phyloP scores from a whole-genome alignment of 768 basidiomycete genomes.

The Naganishia randhawae region DNA sequence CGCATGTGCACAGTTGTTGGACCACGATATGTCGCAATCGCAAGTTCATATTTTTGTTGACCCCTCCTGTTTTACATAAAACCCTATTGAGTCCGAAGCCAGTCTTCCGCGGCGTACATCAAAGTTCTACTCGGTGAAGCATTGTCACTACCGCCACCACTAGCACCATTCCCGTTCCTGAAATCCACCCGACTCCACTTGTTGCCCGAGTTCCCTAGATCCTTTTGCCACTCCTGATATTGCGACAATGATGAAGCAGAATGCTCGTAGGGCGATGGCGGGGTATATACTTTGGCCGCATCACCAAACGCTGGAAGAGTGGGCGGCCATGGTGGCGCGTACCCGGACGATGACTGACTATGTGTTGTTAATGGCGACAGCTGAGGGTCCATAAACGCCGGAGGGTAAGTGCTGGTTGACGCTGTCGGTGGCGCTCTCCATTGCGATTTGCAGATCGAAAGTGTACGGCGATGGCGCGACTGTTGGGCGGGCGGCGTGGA shows the following conservation, averaged over 20 bases:
- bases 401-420: not conserved
- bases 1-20: not conserved
- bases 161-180: not conserved
- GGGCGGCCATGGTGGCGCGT: not conserved
- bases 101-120: constrained; percentile 17
- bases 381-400: not conserved
- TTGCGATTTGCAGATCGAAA: constrained; percentile 3
- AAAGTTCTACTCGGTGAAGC: constrained; percentile 15
- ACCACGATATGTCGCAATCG: not conserved
- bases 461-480: not conserved
- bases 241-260: not conserved
- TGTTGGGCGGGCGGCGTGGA: not conserved
- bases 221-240: not conserved
- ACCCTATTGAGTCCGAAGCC: constrained; percentile 3
- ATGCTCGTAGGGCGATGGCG: constrained; percentile 7
- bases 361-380: not conserved
- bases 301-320: constrained; percentile 1
- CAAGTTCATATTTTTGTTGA: not conserved
- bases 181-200: constrained; percentile 11
- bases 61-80: not conserved
- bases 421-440: not conserved
- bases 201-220: not conserved
- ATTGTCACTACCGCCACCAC: not conserved
- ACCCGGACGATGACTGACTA: not conserved
- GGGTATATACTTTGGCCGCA: constrained; percentile 14